A percentile compares a stretch with the other conserved stretches of the same genome.
phyloP scores from a whole-genome alignment of 441 rosid genomes.

The Rhodomyrtus psidioides region DNA sequence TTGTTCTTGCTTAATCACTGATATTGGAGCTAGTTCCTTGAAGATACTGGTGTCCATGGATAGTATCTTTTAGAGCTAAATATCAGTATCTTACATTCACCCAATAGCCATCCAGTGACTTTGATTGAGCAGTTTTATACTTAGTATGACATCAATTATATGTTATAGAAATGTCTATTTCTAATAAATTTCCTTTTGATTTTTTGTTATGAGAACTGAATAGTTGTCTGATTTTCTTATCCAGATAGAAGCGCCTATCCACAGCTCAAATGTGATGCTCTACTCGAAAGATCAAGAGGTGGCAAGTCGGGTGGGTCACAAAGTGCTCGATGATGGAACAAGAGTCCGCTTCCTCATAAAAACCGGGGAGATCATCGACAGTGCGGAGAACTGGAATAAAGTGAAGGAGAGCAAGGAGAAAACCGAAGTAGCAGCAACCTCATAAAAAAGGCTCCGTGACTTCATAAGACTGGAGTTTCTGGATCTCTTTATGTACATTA shows the following conservation, averaged over 20 bases:
- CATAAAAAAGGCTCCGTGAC: not conserved
- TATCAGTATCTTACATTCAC: not conserved
- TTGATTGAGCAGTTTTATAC: not conserved
- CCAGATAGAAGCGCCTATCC: conserved; percentile 92
- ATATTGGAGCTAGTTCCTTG: not conserved
- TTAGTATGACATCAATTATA: not conserved
- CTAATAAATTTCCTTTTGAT: not conserved
- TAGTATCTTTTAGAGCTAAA: not conserved
- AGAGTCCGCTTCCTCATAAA: conserved; percentile 75
- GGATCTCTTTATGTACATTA: not conserved
- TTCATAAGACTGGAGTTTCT: conserved; percentile 4
- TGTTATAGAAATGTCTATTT: not conserved
- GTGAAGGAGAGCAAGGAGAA: conserved; percentile 61
- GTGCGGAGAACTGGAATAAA: conserved; percentile 60
- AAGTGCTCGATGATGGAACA: conserved; percentile 60
- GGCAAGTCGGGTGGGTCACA: conserved; percentile 81
- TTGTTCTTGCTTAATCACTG: conserved; percentile 10
- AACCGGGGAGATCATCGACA: conserved; percentile 80
- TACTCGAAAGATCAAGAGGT: conserved; percentile 78
- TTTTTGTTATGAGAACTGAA: not conserved
- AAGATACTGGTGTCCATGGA: not conserved
- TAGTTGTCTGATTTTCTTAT: conserved; percentile 11
- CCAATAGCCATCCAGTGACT: not conserved
- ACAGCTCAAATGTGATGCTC: conserved; percentile 94
- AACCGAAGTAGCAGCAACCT: conserved; percentile 40